A percentile compares a stretch with the other conserved stretches of the same genome.
Evolutionary conservation across 495 filamentous ascomycete genomes (phyloP).

Genomic region (Trichocladium antarcticum): DNA sequence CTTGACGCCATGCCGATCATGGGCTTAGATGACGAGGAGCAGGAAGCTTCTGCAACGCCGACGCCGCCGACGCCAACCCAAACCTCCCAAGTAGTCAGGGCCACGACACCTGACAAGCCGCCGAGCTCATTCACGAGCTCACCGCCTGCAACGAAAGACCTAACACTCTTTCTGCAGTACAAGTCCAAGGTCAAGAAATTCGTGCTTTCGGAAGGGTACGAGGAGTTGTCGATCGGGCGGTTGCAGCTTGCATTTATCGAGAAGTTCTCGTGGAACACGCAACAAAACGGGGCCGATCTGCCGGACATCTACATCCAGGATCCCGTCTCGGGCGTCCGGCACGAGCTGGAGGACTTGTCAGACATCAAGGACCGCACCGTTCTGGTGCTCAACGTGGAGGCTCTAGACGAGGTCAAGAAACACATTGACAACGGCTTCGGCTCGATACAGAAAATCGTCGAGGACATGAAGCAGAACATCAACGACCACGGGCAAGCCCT

Average conservation of each 20-base stretch:
- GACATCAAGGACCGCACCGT: slow-evolving; percentile 95
- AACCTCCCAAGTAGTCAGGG: slow-evolving; percentile 7
- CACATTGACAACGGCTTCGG: slow-evolving; percentile 90
- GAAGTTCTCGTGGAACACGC: slow-evolving; percentile 97
- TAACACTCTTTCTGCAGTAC: slow-evolving; percentile 95
- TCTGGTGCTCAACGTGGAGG: slow-evolving; percentile 84
- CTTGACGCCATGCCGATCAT: slow-evolving; percentile 29
- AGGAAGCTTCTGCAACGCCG: slow-evolving; percentile 18
- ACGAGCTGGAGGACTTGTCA: slow-evolving; percentile 87
- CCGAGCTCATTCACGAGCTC: slow-evolving; percentile 42
- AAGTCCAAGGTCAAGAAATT: slow-evolving; percentile 96
- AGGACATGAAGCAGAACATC: slow-evolving; percentile 66
- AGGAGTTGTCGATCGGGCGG: slow-evolving; percentile 71
- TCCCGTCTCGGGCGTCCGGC: slow-evolving; percentile 81
- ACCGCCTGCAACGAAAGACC: slow-evolving; percentile 70
- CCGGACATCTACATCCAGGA: slow-evolving; percentile 98
- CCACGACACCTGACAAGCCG: slow-evolving; percentile 33
- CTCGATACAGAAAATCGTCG: slow-evolving; percentile 65
- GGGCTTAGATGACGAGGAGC: slow-evolving; percentile 24
- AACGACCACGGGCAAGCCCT: slow-evolving; percentile 69
- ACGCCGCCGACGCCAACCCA: slow-evolving; percentile 11
- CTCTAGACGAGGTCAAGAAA: slow-evolving; percentile 90
- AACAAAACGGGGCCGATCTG: slow-evolving; percentile 82
- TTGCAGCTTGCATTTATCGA: slow-evolving; percentile 97
- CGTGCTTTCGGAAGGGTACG: slow-evolving; percentile 70